phyloP scores from a whole-genome alignment of 1,139 yeast genomes.

The Saccharomyces hybrid region DNA sequence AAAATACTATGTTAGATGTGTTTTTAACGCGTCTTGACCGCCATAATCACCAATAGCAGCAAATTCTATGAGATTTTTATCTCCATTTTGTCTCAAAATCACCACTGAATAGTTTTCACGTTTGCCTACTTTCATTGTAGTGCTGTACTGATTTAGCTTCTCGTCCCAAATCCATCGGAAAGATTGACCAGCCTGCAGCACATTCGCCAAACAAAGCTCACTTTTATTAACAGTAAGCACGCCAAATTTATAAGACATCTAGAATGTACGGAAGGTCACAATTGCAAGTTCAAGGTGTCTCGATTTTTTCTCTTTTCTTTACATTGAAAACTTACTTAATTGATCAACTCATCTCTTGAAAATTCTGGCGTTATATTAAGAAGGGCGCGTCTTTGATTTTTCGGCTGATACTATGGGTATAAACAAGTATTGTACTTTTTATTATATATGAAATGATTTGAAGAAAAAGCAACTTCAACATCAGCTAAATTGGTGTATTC shows the following conservation, averaged over 20 bases:
- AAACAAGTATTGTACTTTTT: neutral
- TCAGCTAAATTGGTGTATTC: neutral
- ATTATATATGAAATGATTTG: neutral
- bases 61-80: conserved; percentile 17
- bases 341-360: neutral
- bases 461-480: neutral
- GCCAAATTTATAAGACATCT: neutral
- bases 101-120: conserved; percentile 29
- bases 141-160: conserved; percentile 14
- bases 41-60: conserved; percentile 12
- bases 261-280: neutral
- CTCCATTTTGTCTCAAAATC: conserved; percentile 31
- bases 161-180: conserved; percentile 38
- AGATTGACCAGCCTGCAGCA: conserved; percentile 84
- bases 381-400: neutral
- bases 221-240: conserved; percentile 4
- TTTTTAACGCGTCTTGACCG: conserved; percentile 12
- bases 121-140: conserved; percentile 20
- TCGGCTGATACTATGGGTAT: neutral
- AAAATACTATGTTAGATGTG: conserved; percentile 59
- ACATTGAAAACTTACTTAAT: neutral
- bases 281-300: neutral
- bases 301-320: too few relatives aligned
- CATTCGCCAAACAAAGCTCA: conserved; percentile 60
- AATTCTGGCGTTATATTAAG: neutral